These are phyloP conservation scores for Blastobotrys mokoenaii DNA, from an alignment of 805 yeast genomes.

Conservation along the genomic window DNA sequence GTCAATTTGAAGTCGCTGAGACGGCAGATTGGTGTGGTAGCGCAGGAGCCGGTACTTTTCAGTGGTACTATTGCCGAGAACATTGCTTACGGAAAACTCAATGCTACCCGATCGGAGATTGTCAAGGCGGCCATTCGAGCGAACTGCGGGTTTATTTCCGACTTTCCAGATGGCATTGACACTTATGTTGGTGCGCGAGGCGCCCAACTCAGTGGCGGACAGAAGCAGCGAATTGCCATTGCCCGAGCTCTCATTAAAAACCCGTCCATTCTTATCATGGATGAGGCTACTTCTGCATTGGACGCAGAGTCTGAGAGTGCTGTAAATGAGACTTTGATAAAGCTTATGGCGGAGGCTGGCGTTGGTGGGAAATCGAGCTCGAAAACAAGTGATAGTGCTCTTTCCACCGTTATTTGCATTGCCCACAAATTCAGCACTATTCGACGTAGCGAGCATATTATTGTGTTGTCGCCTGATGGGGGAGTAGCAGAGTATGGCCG, in stretches of 20 bases:
- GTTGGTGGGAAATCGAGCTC: too few relatives aligned
- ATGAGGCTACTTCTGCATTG: constrained; percentile 91
- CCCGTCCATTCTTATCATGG: constrained; percentile 76
- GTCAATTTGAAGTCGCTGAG: constrained; percentile 69
- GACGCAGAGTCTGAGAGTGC: constrained; percentile 84
- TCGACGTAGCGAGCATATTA: constrained; percentile 67
- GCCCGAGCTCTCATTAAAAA: constrained; percentile 77
- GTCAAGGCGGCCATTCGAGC: constrained; percentile 59
- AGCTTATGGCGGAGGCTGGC: constrained; percentile 42
- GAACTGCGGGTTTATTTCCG: constrained; percentile 64
- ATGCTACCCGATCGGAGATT: constrained; percentile 52
- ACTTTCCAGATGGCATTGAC: constrained; percentile 74
- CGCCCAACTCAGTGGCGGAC: constrained; percentile 89
- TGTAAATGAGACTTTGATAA: constrained; percentile 62
- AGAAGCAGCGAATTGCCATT: constrained; percentile 84
- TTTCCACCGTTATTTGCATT: constrained; percentile 64
- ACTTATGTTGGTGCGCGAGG: constrained; percentile 84
- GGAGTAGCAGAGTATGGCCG: constrained; percentile 65
- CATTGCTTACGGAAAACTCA: constrained; percentile 61
- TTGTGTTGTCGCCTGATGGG: constrained; percentile 71
- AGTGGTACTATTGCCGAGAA: constrained; percentile 82
- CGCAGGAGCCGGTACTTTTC: constrained; percentile 85
- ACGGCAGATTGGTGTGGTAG: constrained; percentile 75
- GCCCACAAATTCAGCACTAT: constrained; percentile 91
- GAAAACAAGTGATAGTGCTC: too few relatives aligned